Evolutionary conservation across 2,329 filamentous ascomycete species (phyloP).

Genomic region (Calonectria naviculata): DNA sequence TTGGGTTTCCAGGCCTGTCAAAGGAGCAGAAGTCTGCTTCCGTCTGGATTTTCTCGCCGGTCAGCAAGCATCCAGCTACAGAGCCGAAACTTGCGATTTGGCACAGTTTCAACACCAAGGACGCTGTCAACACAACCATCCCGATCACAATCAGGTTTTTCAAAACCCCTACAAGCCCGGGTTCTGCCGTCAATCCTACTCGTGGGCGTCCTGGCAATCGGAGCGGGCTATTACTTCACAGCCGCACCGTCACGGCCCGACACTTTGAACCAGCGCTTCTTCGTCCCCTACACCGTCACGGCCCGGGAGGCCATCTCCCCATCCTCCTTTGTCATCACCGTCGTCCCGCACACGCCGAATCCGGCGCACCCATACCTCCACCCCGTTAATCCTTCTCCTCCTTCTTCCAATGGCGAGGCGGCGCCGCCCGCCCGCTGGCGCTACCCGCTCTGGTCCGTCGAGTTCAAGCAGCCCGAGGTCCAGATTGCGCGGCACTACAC

Average conservation of each 20-base stretch:
- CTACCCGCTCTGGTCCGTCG: conserved; percentile 83
- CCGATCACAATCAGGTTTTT: conserved; percentile 48
- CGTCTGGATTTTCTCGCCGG: background rate
- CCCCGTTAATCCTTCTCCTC: background rate
- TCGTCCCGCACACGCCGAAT: conserved; percentile 56
- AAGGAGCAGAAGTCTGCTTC: background rate
- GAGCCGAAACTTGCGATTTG: background rate
- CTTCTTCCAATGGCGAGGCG: background rate
- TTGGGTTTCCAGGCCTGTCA: background rate
- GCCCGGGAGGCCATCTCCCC: conserved; percentile 72
- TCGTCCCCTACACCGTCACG: conserved; percentile 74
- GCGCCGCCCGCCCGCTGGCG: conserved; percentile 41
- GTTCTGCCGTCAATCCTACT: conserved; percentile 35
- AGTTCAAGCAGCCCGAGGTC: conserved; percentile 93
- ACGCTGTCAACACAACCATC: conserved; percentile 11
- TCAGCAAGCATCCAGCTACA: background rate
- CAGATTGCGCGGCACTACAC: conserved; percentile 95
- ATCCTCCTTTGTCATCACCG: conserved; percentile 75
- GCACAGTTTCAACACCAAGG: background rate
- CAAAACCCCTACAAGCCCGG: conserved; percentile 52
- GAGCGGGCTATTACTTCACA: conserved; percentile 40
- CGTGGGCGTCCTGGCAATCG: conserved; percentile 36
- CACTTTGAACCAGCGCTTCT: conserved; percentile 68
- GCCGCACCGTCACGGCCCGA: conserved; percentile 35
- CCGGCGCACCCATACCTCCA: conserved; percentile 42